These are phyloP conservation scores for Hericium coralloides DNA, from an alignment of 768 basidiomycete genomes.

Conservation along the genomic window DNA sequence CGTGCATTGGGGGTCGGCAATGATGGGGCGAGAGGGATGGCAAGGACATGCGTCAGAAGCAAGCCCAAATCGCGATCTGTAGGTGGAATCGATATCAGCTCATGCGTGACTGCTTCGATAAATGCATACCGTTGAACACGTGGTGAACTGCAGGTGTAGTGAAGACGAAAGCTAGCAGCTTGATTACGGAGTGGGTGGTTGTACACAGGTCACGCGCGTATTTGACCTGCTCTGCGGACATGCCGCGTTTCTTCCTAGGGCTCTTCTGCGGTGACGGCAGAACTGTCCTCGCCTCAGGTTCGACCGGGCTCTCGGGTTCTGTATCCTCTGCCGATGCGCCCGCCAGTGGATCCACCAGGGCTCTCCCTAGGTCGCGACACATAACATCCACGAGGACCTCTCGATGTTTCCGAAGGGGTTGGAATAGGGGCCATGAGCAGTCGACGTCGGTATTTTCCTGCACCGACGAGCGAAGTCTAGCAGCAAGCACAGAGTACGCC, in stretches of 20 bases:
- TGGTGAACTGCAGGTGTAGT: conserved; percentile 48
- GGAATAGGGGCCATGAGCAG: conserved; percentile 63
- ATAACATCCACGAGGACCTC: conserved; percentile 46
- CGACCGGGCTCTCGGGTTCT: neutral
- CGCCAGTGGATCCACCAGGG: conserved; percentile 46
- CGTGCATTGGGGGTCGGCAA: conserved; percentile 77
- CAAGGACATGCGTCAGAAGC: conserved; percentile 55
- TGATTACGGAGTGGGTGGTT: conserved; percentile 61
- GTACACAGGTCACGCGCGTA: conserved; percentile 74
- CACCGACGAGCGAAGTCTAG: conserved; percentile 47
- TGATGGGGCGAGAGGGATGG: conserved; percentile 60
- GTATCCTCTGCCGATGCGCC: neutral
- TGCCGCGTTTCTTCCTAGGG: conserved; percentile 60
- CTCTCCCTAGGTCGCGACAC: conserved; percentile 60
- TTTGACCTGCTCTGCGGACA: conserved; percentile 72
- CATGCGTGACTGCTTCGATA: conserved; percentile 7
- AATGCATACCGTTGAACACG: conserved; percentile 50
- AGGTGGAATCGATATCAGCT: conserved; percentile 5
- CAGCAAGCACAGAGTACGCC: conserved; percentile 62
- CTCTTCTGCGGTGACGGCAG: conserved; percentile 67
- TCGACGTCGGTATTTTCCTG: conserved; percentile 39
- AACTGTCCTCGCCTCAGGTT: conserved; percentile 4
- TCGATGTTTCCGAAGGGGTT: conserved; percentile 51
- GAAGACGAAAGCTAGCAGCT: conserved; percentile 52
- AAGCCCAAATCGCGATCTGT: conserved; percentile 49